Percentiles rank a stretch among this genome's conserved stretches.
Evolutionary conservation across 495 filamentous ascomycete species (phyloP).

Genomic region (Darksidea phi): DNA sequence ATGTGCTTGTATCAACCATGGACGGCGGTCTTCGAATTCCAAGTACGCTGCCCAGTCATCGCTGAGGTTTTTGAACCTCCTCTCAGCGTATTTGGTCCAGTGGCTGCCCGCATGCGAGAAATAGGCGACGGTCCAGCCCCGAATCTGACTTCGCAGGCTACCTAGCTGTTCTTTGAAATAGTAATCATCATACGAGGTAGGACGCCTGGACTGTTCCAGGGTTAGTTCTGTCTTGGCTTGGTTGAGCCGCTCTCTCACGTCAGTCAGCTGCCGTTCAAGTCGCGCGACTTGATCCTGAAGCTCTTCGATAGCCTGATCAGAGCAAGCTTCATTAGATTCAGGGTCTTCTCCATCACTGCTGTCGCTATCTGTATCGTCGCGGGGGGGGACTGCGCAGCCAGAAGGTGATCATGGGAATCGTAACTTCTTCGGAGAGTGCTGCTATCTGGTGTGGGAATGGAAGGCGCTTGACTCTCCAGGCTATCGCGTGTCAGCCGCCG

Average conservation of each 20-base stretch:
- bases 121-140: neutral
- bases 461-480: too few species aligned
- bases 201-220: slow-evolving; percentile 4
- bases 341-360: too few species aligned
- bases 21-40: neutral
- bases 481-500: too few species aligned
- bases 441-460: too few species aligned
- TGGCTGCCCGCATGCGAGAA: slow-evolving; percentile 1
- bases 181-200: neutral
- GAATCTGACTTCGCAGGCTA: neutral
- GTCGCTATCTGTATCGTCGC: too few species aligned
- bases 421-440: too few species aligned
- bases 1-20: slow-evolving; percentile 9
- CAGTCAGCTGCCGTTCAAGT: neutral
- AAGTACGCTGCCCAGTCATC: slow-evolving; percentile 8
- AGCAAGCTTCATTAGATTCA: too few species aligned
- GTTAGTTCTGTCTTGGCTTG: neutral
- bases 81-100: neutral
- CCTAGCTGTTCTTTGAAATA: neutral
- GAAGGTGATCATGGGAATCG: too few species aligned
- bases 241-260: neutral
- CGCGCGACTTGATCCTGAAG: neutral
- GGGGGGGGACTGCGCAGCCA: too few species aligned
- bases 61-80: slow-evolving; percentile 1
- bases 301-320: too few species aligned